Evolutionary conservation across 2,329 filamentous ascomycete species (phyloP).

Genomic region (Chaetomiaceae sp.): DNA sequence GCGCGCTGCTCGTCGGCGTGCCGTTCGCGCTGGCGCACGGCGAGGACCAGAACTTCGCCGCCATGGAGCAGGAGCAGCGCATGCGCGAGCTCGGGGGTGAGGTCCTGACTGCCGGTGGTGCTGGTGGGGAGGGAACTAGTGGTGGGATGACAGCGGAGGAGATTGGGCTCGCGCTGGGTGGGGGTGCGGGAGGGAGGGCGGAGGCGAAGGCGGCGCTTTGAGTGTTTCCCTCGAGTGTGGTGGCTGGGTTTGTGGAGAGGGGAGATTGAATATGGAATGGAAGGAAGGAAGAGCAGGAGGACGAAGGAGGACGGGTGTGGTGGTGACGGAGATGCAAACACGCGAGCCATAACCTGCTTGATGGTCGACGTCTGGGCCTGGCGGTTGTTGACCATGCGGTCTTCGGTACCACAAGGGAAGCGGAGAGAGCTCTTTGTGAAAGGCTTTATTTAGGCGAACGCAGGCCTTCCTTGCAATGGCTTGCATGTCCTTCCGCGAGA

Average conservation of each 20-base stretch:
- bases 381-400: too few species aligned
- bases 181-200: constrained; percentile 20
- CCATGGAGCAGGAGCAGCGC: constrained; percentile 96
- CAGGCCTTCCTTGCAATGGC: too few species aligned
- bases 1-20: constrained; percentile 81
- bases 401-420: too few species aligned
- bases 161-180: constrained; percentile 42
- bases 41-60: constrained; percentile 93
- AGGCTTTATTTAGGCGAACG: too few species aligned
- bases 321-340: too few species aligned
- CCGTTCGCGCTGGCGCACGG: constrained; percentile 89
- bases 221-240: too few species aligned
- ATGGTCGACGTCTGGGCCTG: too few species aligned
- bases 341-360: too few species aligned
- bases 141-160: constrained; percentile 39
- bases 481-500: neutral
- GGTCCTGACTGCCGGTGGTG: constrained; percentile 45
- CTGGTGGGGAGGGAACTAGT: constrained; percentile 24
- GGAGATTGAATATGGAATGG: neutral
- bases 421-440: too few species aligned
- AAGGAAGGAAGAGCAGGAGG: neutral
- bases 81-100: constrained; percentile 91
- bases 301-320: too few species aligned
- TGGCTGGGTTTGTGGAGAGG: too few species aligned
- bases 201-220: constrained; percentile 46